Percentiles rank a stretch among this genome's conserved stretches.
Conservation (phyloP, 225 moss, liverwort and hornwort genomes). For the Takakia lepidozioides region DNA sequence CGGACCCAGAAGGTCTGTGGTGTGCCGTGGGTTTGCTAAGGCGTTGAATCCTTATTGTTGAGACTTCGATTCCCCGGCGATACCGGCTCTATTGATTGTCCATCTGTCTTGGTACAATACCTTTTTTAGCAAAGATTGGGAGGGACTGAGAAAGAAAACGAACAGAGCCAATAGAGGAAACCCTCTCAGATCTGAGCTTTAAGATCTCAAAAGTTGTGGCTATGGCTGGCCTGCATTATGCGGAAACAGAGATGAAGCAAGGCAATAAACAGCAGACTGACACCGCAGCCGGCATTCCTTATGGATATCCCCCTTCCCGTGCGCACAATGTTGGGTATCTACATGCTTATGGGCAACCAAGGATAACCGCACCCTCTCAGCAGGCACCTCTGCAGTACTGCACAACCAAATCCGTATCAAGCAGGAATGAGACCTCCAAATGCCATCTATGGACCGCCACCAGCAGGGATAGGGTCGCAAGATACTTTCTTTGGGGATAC, state of each 20-base stretch:
- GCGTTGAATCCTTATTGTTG: too few species aligned
- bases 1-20: too few species aligned
- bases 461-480: conserved; percentile 56
- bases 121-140: too few species aligned
- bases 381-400: conserved; percentile 42
- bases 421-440: conserved; percentile 70
- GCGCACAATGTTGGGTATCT: conserved; percentile 17
- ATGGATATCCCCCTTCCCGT: conserved; percentile 19
- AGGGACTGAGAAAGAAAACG: too few species aligned
- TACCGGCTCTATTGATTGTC: too few species aligned
- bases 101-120: too few species aligned
- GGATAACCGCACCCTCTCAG: conserved; percentile 51
- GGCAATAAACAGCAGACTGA: conserved; percentile 4
- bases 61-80: too few species aligned
- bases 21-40: too few species aligned
- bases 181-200: too few species aligned
- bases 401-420: conserved; percentile 45
- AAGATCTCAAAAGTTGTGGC: neutral
- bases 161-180: too few species aligned
- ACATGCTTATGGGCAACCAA: conserved; percentile 24
- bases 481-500: conserved; percentile 80
- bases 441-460: conserved; percentile 65
- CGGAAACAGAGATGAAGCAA: neutral
- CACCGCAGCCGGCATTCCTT: conserved; percentile 22
- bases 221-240: neutral